These are phyloP conservation scores for Pachysandra terminalis DNA, from an alignment of 164 flowering plant species.

Conservation along the genomic window DNA sequence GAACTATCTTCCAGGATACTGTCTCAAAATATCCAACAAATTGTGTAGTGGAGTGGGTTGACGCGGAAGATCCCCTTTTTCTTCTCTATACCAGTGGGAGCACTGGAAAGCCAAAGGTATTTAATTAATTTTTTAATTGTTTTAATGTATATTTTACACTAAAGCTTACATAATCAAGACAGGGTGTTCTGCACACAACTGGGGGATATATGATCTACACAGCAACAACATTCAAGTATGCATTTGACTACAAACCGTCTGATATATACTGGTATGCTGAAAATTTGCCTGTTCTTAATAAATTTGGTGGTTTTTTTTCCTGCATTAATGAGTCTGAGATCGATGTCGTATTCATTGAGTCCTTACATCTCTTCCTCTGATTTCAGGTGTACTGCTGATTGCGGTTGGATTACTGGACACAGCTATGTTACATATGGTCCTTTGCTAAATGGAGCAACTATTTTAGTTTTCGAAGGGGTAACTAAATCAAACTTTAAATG, in stretches of 20 bases:
- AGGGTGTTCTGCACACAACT: constrained; percentile 98
- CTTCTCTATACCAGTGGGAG: constrained; percentile 98
- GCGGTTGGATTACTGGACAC: constrained; percentile 99
- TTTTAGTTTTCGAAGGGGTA: constrained; percentile 94
- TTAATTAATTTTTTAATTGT: background rate
- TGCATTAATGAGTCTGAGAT: background rate
- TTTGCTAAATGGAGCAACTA: constrained; percentile 84
- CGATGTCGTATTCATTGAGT: background rate
- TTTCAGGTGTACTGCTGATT: constrained; percentile 95
- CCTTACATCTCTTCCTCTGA: background rate
- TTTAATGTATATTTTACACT: background rate
- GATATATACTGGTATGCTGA: constrained; percentile 83
- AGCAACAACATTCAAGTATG: constrained; percentile 93
- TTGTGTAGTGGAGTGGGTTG: constrained; percentile 92
- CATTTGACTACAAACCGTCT: constrained; percentile 92
- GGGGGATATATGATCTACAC: constrained; percentile 98
- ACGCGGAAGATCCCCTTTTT: constrained; percentile 95
- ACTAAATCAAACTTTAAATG: constrained; percentile 8
- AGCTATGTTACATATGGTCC: constrained; percentile 99
- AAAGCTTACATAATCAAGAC: constrained; percentile 8
- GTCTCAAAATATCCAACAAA: constrained; percentile 62
- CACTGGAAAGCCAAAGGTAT: constrained; percentile 99
- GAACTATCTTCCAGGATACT: constrained; percentile 54
- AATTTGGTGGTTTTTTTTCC: background rate
- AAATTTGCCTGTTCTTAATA: constrained; percentile 1